Conservation (phyloP, 73 alveolate species). For the Stentor coeruleus region DNA sequence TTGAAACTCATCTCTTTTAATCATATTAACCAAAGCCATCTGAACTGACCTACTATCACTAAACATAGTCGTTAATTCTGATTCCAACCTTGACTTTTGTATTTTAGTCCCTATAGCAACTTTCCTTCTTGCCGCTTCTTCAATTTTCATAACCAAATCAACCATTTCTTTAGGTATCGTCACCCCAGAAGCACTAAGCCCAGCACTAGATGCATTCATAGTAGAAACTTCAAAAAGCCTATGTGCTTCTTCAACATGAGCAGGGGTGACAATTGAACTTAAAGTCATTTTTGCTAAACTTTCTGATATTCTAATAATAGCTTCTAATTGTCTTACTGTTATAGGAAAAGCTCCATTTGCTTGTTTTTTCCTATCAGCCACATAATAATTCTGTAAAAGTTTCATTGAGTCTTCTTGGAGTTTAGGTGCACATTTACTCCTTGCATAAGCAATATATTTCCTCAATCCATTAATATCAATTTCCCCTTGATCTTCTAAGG, state of each 20-base stretch:
- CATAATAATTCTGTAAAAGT: constrained; percentile 83
- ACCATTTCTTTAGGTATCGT: constrained; percentile 75
- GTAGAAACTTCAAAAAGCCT: constrained; percentile 97
- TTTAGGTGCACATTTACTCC: constrained; percentile 78
- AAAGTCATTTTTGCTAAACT: constrained; percentile 98
- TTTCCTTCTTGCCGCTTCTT: constrained; percentile 93
- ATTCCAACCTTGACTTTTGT: constrained; percentile 74
- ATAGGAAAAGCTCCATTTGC: constrained; percentile 89
- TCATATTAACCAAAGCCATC: constrained; percentile 79
- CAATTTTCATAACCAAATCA: constrained; percentile 71
- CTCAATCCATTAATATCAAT: constrained; percentile 75
- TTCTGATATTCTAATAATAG: constrained; percentile 98
- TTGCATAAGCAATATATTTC: constrained; percentile 93
- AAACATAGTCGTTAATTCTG: constrained; percentile 76
- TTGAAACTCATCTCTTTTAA: constrained; percentile 72
- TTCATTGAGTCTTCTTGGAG: constrained; percentile 92
- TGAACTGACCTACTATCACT: constrained; percentile 81
- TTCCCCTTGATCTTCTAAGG: constrained; percentile 35
- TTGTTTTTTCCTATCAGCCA: constrained; percentile 86
- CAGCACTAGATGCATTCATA: constrained; percentile 87
- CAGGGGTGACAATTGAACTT: constrained; percentile 75
- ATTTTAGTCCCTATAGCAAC: constrained; percentile 85
- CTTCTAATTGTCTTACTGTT: constrained; percentile 99
- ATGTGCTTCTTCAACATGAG: constrained; percentile 99
- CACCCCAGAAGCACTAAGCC: constrained; percentile 60